Evolutionary conservation across 1,284 basidiomycete genomes (phyloP).

Genomic region (Papiliotrema fonsecae): DNA sequence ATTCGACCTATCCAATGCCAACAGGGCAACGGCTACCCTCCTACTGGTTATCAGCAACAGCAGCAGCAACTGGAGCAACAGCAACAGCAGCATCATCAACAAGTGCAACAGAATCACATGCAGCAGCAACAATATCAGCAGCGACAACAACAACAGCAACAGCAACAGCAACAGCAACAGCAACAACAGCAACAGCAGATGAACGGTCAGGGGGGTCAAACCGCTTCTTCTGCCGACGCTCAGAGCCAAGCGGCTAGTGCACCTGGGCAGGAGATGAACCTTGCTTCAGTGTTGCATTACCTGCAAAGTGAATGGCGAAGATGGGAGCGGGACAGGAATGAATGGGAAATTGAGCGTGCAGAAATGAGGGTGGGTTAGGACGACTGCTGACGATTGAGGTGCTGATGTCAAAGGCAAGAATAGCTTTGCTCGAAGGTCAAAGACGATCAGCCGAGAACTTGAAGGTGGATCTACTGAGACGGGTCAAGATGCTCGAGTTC

Average conservation of each 20-base stretch:
- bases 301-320: conserved; percentile 96
- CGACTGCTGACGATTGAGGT: no score
- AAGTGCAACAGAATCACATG: no score
- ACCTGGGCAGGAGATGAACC: conserved; percentile 67
- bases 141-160: conserved; percentile 10
- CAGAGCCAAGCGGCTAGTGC: conserved; percentile 23
- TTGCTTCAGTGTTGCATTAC: conserved; percentile 93
- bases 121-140: conserved; percentile 15
- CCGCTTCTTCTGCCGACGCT: conserved; percentile 21
- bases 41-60: no score
- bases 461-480: conserved; percentile 88
- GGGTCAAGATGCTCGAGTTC: conserved; percentile 99
- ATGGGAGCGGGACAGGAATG: conserved; percentile 94
- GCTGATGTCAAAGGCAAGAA: conserved; percentile 66
- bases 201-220: background rate
- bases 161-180: conserved; percentile 17
- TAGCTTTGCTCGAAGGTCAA: conserved; percentile 96
- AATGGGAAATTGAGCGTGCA: conserved; percentile 99
- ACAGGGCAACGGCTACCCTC: no score
- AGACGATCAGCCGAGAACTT: conserved; percentile 94
- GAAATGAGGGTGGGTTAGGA: conserved; percentile 85
- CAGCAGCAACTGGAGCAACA: no score
- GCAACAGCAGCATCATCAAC: no score
- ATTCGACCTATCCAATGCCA: background rate
- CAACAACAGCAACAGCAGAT: conserved; percentile 6